These are phyloP conservation scores for Sinapis alba DNA, from an alignment of 441 rosid genomes.

Conservation along the genomic window DNA sequence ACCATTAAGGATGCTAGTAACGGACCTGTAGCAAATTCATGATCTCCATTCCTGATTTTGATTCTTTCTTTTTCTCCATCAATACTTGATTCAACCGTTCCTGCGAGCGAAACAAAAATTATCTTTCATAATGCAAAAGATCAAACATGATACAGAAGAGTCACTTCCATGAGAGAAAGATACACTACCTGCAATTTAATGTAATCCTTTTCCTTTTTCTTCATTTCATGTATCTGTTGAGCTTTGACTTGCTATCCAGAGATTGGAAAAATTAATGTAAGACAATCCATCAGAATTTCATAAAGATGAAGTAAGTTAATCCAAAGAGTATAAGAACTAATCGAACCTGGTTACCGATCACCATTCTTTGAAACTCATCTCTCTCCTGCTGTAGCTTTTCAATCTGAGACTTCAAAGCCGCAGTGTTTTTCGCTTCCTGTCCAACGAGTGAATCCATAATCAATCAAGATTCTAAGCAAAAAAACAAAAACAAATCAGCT, in stretches of 20 bases:
- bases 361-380: slow-evolving; percentile 99
- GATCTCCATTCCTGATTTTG: slow-evolving; percentile 98
- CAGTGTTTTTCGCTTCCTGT: slow-evolving; percentile 92
- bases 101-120: slow-evolving; percentile 43
- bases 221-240: slow-evolving; percentile 98
- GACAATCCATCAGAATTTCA: slow-evolving; percentile 26
- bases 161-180: slow-evolving; percentile 11
- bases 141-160: slow-evolving; percentile 1
- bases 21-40: slow-evolving; percentile 94
- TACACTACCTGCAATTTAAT: slow-evolving; percentile 83
- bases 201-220: slow-evolving; percentile 98
- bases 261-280: slow-evolving; percentile 23
- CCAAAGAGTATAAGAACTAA: background rate
- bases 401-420: slow-evolving; percentile 87
- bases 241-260: slow-evolving; percentile 89
- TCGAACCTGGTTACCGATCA: slow-evolving; percentile 95
- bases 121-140: slow-evolving; percentile 2
- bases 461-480: slow-evolving; percentile 1
- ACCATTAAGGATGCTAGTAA: background rate
- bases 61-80: slow-evolving; percentile 98
- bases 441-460: slow-evolving; percentile 11
- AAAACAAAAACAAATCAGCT: background rate
- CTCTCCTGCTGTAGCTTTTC: slow-evolving; percentile 96
- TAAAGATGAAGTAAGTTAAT: background rate
- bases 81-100: slow-evolving; percentile 93